These are phyloP conservation scores for Fusarium dimerum DNA, from an alignment of 2,329 filamentous ascomycete species.

Conservation along the genomic window DNA sequence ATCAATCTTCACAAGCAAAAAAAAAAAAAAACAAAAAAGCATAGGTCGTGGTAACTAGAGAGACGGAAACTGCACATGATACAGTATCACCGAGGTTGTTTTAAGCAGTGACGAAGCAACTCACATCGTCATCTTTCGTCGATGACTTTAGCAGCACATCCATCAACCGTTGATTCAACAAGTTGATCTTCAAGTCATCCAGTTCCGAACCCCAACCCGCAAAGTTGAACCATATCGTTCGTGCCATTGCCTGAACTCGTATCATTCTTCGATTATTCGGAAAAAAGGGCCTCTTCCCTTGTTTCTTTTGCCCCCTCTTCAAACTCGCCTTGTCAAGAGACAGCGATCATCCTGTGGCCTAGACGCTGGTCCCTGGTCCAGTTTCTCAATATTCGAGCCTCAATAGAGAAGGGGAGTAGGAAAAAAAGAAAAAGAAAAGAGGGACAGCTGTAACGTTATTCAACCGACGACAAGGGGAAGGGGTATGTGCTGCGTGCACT, in stretches of 20 bases:
- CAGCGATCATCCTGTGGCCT: not conserved
- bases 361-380: not conserved
- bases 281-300: not conserved
- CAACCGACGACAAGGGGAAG: not conserved
- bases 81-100: too few relatives aligned
- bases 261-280: not conserved
- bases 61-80: not conserved
- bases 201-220: not conserved
- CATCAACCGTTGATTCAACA: not conserved
- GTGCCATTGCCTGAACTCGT: not conserved
- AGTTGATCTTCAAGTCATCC: not conserved
- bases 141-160: not conserved
- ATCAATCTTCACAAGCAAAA: slow-evolving; percentile 25
- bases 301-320: not conserved
- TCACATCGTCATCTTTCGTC: not conserved
- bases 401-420: too few relatives aligned
- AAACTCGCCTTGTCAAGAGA: not conserved
- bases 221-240: not conserved
- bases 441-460: not conserved
- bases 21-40: not conserved
- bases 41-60: slow-evolving; percentile 5
- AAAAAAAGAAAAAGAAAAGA: not conserved
- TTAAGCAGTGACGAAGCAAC: not conserved
- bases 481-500: not conserved
- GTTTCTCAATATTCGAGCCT: not conserved